Percentiles rank a stretch among this genome's conserved stretches.
phyloP scores from a whole-genome alignment of 352 stramenopile genomes.

The Phytophthora cactorum region DNA sequence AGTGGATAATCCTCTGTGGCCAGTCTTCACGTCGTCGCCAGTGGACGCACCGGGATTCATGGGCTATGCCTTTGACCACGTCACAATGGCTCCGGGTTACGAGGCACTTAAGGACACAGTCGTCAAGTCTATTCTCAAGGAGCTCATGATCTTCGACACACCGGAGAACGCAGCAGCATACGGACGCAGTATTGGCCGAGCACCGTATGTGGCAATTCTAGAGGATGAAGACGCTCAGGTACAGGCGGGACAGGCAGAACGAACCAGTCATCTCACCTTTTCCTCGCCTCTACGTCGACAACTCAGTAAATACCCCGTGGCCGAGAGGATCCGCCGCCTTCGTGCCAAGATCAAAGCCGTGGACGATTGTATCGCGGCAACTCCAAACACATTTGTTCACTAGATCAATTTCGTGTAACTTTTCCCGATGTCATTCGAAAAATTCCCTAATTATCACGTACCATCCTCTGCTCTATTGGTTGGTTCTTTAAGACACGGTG shows the following conservation, averaged over 20 bases:
- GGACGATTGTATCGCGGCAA: conserved; percentile 44
- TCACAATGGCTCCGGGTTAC: conserved; percentile 61
- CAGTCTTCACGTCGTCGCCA: conserved; percentile 50
- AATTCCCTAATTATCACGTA: neutral
- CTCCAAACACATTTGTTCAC: conserved; percentile 7
- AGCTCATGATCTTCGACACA: conserved; percentile 80
- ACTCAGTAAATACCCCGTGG: conserved; percentile 51
- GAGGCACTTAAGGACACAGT: conserved; percentile 68
- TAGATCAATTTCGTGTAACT: neutral
- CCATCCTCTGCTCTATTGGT: no score
- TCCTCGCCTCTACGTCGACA: conserved; percentile 58
- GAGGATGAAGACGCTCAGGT: conserved; percentile 32
- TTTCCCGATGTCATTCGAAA: conserved; percentile 3
- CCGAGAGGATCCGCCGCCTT: conserved; percentile 46
- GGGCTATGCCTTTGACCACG: conserved; percentile 78
- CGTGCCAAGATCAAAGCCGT: conserved; percentile 47
- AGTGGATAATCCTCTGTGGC: conserved; percentile 75
- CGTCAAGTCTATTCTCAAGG: conserved; percentile 75
- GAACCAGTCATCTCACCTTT: conserved; percentile 53
- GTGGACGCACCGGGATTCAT: conserved; percentile 58
- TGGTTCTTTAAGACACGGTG: conserved; percentile 37
- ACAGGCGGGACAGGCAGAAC: conserved; percentile 16
- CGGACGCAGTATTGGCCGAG: conserved; percentile 37
- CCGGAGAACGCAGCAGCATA: conserved; percentile 54
- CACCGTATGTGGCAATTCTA: conserved; percentile 54